Conservation (phyloP, 345 rosid genomes). For the Syzygium aqueum region DNA sequence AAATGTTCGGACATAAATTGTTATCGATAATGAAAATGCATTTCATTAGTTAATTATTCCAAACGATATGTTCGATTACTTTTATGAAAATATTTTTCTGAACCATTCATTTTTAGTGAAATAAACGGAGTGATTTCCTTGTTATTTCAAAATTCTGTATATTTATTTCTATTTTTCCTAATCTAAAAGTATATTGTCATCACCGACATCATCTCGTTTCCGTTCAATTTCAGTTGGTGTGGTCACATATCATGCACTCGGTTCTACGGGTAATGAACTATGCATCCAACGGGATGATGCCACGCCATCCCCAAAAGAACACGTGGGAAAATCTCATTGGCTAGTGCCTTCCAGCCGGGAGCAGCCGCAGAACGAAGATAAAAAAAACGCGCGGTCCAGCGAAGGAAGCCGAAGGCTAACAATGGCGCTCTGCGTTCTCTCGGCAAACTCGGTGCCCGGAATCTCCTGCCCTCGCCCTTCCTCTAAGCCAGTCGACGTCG, state of each 20-base stretch:
- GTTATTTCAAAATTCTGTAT: neutral
- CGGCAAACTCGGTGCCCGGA: constrained; percentile 39
- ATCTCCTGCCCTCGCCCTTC: neutral
- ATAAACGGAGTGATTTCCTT: neutral
- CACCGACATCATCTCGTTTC: neutral
- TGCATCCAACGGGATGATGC: neutral
- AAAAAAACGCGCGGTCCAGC: neutral
- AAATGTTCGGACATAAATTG: no score
- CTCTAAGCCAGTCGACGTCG: neutral
- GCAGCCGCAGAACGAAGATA: neutral
- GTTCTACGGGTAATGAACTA: neutral
- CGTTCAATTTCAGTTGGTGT: neutral
- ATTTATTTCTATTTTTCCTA: neutral
- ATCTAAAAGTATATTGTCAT: neutral
- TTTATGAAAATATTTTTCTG: no score
- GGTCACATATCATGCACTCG: neutral
- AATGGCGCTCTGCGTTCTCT: constrained; percentile 42
- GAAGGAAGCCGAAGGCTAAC: neutral
- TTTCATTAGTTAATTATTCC: no score
- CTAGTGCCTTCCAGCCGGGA: neutral
- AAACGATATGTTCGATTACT: fast-evolving
- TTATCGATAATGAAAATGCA: no score
- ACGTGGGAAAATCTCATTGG: neutral
- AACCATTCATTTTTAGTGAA: fast-evolving
- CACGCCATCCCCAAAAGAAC: neutral